Evolutionary conservation across 441 rosid genomes (phyloP).

Genomic region (Pelargonium australe): DNA sequence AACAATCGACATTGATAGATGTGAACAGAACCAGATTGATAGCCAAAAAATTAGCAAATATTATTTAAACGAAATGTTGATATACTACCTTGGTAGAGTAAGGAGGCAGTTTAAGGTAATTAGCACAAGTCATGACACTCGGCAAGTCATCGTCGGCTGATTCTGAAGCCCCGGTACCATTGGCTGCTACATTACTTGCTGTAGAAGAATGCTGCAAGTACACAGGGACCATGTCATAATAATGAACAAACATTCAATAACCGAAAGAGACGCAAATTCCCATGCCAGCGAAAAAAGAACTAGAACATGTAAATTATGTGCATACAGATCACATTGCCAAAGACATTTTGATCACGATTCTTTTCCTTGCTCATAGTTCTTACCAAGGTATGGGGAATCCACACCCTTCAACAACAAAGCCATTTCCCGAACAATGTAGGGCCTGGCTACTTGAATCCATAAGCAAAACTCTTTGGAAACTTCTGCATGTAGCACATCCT

Average conservation of each 20-base stretch:
- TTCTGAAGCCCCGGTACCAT: constrained; percentile 67
- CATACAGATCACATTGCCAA: too few relatives aligned
- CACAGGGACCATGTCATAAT: background rate
- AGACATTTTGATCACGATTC: too few relatives aligned
- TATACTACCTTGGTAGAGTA: constrained; percentile 74
- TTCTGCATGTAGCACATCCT: too few relatives aligned
- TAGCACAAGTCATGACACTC: constrained; percentile 99
- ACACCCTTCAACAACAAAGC: too few relatives aligned
- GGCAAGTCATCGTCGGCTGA: constrained; percentile 93
- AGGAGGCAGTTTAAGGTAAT: constrained; percentile 98
- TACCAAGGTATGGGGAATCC: too few relatives aligned
- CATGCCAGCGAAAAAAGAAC: background rate
- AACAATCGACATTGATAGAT: too few relatives aligned
- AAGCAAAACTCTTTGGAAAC: too few relatives aligned
- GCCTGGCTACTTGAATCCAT: too few relatives aligned
- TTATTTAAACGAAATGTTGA: background rate
- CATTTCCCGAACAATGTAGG: too few relatives aligned
- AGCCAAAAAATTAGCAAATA: background rate
- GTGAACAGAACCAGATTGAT: background rate
- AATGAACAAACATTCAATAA: background rate
- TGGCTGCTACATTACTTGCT: constrained; percentile 48
- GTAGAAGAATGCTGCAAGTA: constrained; percentile 76
- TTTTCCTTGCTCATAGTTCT: too few relatives aligned
- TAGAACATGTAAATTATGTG: too few relatives aligned
- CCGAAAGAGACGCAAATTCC: too few relatives aligned